These are phyloP conservation scores for Cunninghamia lanceolata DNA, from an alignment of 75 land plant genomes.

Conservation along the genomic window DNA sequence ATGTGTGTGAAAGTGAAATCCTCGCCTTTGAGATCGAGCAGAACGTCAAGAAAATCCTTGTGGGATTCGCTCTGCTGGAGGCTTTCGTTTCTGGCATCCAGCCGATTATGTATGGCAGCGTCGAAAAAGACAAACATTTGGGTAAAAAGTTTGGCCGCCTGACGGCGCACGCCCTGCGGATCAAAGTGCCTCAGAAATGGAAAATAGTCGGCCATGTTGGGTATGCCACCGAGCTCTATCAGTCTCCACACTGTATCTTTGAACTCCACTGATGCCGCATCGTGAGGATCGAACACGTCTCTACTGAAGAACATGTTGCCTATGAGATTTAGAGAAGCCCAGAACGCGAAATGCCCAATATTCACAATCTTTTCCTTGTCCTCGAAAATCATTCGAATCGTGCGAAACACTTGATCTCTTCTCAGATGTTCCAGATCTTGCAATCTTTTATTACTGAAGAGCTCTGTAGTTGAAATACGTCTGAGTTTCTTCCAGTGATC, in stretches of 20 bases:
- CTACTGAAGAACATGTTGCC: slow-evolving; percentile 33
- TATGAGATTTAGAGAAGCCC: slow-evolving; percentile 28
- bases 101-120: slow-evolving; percentile 18
- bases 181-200: slow-evolving; percentile 30
- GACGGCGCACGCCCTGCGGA: slow-evolving; percentile 26
- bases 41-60: slow-evolving; percentile 39
- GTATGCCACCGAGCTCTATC: slow-evolving; percentile 25
- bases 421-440: slow-evolving; percentile 14
- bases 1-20: neutral
- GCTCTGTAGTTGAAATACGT: slow-evolving; percentile 34
- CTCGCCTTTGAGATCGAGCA: slow-evolving; percentile 24
- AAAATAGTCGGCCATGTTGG: slow-evolving; percentile 39
- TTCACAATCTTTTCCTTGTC: slow-evolving; percentile 14
- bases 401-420: neutral
- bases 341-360: slow-evolving; percentile 21
- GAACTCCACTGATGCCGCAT: slow-evolving; percentile 20
- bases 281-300: slow-evolving; percentile 25
- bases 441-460: slow-evolving; percentile 34
- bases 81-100: neutral
- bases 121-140: slow-evolving; percentile 18
- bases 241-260: slow-evolving; percentile 17
- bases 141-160: slow-evolving; percentile 12
- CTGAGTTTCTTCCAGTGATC: slow-evolving; percentile 48
- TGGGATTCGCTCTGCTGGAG: neutral
- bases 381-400: neutral